Percentiles rank a stretch among this genome's conserved stretches.
phyloP scores from a whole-genome alignment of 2,329 filamentous ascomycete genomes.

The Hansfordia pulvinata region DNA sequence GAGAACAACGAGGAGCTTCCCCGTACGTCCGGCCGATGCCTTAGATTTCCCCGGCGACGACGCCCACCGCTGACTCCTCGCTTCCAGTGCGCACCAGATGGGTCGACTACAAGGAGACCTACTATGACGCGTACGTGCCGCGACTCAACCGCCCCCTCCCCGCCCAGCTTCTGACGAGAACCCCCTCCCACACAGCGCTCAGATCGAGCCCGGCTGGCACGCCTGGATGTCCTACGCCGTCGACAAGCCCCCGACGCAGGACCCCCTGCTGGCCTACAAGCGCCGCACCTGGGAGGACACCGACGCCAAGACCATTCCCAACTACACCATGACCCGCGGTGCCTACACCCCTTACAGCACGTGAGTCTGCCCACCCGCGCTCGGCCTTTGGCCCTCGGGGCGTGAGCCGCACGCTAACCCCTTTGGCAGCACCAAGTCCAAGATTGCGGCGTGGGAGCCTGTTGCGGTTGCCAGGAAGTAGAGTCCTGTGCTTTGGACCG shows the following conservation, averaged over 20 bases:
- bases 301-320: slow-evolving; percentile 54
- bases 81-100: slow-evolving; percentile 83
- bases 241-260: slow-evolving; percentile 70
- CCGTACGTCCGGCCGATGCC: slow-evolving; percentile 38
- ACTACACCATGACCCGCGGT: slow-evolving; percentile 59
- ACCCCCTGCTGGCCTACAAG: slow-evolving; percentile 55
- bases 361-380: slow-evolving; percentile 40
- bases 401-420: slow-evolving; percentile 10
- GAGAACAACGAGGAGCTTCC: slow-evolving; percentile 94
- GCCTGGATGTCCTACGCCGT: slow-evolving; percentile 93
- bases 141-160: slow-evolving; percentile 6
- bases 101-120: slow-evolving; percentile 89
- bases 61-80: too few relatives aligned
- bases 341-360: slow-evolving; percentile 93
- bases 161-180: too few relatives aligned
- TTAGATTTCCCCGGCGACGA: too few relatives aligned
- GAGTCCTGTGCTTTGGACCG: too few relatives aligned
- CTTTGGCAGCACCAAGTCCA: slow-evolving; percentile 32
- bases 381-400: slow-evolving; percentile 1
- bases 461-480: slow-evolving; percentile 16
- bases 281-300: slow-evolving; percentile 64
- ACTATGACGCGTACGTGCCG: slow-evolving; percentile 61
- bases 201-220: slow-evolving; percentile 96
- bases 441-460: slow-evolving; percentile 39
- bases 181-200: slow-evolving; percentile 35